These are phyloP conservation scores for Phytophthora palmivora DNA, from an alignment of 352 stramenopile genomes.

Conservation along the genomic window DNA sequence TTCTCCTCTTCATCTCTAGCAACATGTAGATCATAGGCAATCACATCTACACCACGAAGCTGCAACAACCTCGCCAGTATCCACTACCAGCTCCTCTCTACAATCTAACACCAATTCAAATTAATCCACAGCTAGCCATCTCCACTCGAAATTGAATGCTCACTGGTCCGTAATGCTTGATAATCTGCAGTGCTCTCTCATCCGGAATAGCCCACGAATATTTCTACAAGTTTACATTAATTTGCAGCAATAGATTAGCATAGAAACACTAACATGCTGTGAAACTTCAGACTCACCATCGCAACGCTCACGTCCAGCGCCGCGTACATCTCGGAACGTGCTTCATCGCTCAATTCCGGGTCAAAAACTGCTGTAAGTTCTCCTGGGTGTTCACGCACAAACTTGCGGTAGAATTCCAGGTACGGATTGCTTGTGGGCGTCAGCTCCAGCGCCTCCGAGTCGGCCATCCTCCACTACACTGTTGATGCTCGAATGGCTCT, in stretches of 20 bases:
- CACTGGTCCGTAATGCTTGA: slow-evolving; percentile 91
- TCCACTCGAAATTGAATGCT: not conserved
- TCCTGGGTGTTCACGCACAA: slow-evolving; percentile 57
- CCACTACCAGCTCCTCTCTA: slow-evolving; percentile 92
- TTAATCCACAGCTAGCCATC: slow-evolving; percentile 4
- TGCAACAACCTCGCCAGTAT: slow-evolving; percentile 88
- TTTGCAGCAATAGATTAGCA: slow-evolving; percentile 13
- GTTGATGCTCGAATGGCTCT: slow-evolving; percentile 18
- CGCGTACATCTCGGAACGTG: slow-evolving; percentile 72
- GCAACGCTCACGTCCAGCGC: slow-evolving; percentile 78
- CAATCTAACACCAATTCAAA: slow-evolving; percentile 60
- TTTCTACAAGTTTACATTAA: slow-evolving; percentile 51
- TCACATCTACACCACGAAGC: slow-evolving; percentile 79
- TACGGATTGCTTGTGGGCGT: slow-evolving; percentile 82
- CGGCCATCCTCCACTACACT: slow-evolving; percentile 21
- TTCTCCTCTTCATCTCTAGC: slow-evolving; percentile 49
- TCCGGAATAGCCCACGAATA: slow-evolving; percentile 94
- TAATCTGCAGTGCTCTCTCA: slow-evolving; percentile 86
- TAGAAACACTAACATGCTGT: not conserved
- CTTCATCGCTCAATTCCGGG: slow-evolving; percentile 69
- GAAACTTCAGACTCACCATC: slow-evolving; percentile 55
- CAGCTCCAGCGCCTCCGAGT: slow-evolving; percentile 47
- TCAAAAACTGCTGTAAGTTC: slow-evolving; percentile 83
- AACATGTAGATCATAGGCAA: slow-evolving; percentile 89
- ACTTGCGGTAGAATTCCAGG: slow-evolving; percentile 79